Evolutionary conservation across 495 filamentous ascomycete species (phyloP).

Genomic region (Podospora pseudoanserina): DNA sequence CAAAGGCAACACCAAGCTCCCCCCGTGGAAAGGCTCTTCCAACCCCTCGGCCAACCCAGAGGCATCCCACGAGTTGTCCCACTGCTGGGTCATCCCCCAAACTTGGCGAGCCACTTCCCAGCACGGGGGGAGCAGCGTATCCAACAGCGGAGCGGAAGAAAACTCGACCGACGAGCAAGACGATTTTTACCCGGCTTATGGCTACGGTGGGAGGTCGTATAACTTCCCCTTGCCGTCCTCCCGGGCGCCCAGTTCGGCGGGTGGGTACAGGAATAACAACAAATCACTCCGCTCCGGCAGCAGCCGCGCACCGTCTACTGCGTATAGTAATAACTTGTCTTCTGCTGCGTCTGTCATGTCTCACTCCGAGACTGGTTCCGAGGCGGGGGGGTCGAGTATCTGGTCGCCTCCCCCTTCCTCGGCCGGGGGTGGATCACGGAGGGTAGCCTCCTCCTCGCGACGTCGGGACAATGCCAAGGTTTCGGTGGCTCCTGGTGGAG

Average conservation of each 20-base stretch:
- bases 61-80: constrained; percentile 53
- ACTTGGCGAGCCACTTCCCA: constrained; percentile 38
- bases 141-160: constrained; percentile 25
- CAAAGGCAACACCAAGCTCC: constrained; percentile 46
- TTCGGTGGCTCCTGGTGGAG: not conserved
- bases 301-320: constrained; percentile 24
- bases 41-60: constrained; percentile 32
- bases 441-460: not conserved
- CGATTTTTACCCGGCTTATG: constrained; percentile 6
- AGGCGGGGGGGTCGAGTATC: not conserved
- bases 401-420: not conserved
- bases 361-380: not conserved
- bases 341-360: constrained; percentile 8
- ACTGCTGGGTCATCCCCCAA: constrained; percentile 56
- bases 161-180: constrained; percentile 29
- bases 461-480: not conserved
- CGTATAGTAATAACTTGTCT: constrained; percentile 20
- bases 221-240: constrained; percentile 37
- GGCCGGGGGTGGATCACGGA: not conserved
- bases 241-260: constrained; percentile 27
- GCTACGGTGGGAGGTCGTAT: constrained; percentile 14
- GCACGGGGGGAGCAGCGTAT: constrained; percentile 17
- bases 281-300: constrained; percentile 26
- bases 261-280: constrained; percentile 12
- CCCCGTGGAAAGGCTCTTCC: constrained; percentile 55